A percentile compares a stretch with the other conserved stretches of the same genome.
Conservation (phyloP, 2,329 filamentous ascomycete species). For the Fusarium brachygibbosum region DNA sequence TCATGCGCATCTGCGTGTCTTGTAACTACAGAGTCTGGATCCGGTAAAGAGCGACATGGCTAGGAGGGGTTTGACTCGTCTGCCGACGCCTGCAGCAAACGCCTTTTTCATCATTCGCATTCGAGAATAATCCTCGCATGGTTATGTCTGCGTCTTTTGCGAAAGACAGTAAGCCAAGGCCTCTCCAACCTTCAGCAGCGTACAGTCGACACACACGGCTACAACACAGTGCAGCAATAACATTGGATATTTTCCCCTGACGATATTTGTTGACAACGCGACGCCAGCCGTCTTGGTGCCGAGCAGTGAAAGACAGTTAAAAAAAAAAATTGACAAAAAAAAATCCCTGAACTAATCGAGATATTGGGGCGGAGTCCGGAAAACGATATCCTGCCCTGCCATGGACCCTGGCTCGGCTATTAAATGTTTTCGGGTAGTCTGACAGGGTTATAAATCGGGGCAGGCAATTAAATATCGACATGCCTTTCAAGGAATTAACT, state of each 20-base stretch:
- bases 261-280: slow-evolving; percentile 25
- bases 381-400: slow-evolving; percentile 29
- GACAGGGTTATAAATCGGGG: slow-evolving; percentile 18
- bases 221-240: slow-evolving; percentile 9
- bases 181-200: slow-evolving; percentile 7
- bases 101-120: slow-evolving; percentile 35
- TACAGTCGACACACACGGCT: not conserved
- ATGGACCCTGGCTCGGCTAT: slow-evolving; percentile 36
- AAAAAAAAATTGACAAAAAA: not conserved
- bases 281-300: slow-evolving; percentile 17
- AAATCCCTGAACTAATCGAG: slow-evolving; percentile 4
- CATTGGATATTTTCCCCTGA: slow-evolving; percentile 19
- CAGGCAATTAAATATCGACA: slow-evolving; percentile 24
- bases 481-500: slow-evolving; percentile 26
- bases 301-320: slow-evolving; percentile 6
- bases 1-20: slow-evolving; percentile 29
- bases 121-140: slow-evolving; percentile 24
- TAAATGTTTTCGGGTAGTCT: slow-evolving; percentile 32
- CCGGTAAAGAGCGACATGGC: slow-evolving; percentile 21
- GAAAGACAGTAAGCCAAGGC: slow-evolving; percentile 10
- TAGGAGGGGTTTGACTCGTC: slow-evolving; percentile 20
- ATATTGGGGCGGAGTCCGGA: slow-evolving; percentile 26
- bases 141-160: slow-evolving; percentile 21
- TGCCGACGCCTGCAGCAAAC: slow-evolving; percentile 22
- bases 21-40: slow-evolving; percentile 16